Evolutionary conservation across 192 early-diverging fungal species (phyloP).

Genomic region (Backusella parvicylindrica): DNA sequence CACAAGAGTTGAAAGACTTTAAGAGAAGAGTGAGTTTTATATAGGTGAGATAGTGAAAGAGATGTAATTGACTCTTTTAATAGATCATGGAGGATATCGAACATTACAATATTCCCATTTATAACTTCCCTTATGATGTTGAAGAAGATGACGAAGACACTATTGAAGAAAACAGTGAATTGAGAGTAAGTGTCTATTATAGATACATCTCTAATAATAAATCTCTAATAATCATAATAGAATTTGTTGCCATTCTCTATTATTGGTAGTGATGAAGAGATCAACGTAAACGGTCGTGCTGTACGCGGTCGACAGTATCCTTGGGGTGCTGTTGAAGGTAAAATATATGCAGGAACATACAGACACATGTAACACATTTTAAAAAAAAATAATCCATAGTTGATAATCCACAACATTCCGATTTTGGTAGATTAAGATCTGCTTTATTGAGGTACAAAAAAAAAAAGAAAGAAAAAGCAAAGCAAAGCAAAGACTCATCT

Average conservation of each 20-base stretch:
- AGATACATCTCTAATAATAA: not conserved
- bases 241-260: constrained; percentile 90
- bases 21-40: constrained; percentile 63
- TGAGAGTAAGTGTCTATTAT: constrained; percentile 46
- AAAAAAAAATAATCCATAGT: constrained; percentile 44
- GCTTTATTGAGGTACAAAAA: constrained; percentile 69
- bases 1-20: constrained; percentile 79
- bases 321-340: constrained; percentile 92
- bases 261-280: constrained; percentile 94
- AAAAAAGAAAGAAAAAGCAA: not conserved
- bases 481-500: too few species aligned
- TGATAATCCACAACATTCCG: constrained; percentile 95
- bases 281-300: constrained; percentile 78
- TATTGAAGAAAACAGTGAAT: constrained; percentile 95
- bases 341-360: not conserved
- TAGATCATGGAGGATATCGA: constrained; percentile 95
- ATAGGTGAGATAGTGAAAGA: not conserved
- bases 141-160: constrained; percentile 99
- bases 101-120: constrained; percentile 93
- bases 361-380: not conserved
- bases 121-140: constrained; percentile 91
- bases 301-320: constrained; percentile 93
- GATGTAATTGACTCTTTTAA: constrained; percentile 30
- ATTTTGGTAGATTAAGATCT: constrained; percentile 93
- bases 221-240: not conserved